Percentiles rank a stretch among this genome's conserved stretches.
Evolutionary conservation across 179 eudicot species (phyloP).

Genomic region (Beta macrorhiza): DNA sequence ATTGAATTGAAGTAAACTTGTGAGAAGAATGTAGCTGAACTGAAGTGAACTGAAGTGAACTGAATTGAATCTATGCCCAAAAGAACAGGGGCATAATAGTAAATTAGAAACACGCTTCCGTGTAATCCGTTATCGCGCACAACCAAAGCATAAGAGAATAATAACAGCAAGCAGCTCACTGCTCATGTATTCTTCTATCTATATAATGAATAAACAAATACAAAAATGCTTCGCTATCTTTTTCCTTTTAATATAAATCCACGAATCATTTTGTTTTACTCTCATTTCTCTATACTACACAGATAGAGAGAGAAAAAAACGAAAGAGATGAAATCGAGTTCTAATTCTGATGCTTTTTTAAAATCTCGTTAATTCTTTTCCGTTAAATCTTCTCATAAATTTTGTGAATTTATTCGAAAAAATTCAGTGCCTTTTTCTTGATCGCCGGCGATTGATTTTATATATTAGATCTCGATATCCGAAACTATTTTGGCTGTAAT

Average conservation of each 20-base stretch:
- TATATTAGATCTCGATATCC: slow-evolving; percentile 16
- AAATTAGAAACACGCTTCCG: neutral
- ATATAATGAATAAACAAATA: neutral
- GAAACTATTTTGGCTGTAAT: neutral
- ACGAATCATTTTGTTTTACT: slow-evolving; percentile 30
- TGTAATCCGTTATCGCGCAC: slow-evolving; percentile 29
- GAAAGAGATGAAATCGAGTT: neutral
- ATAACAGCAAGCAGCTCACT: slow-evolving; percentile 4
- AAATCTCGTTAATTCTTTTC: neutral
- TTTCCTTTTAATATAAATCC: slow-evolving; percentile 20
- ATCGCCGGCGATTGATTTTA: slow-evolving; percentile 1
- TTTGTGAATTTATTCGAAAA: neutral
- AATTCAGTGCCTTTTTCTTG: neutral
- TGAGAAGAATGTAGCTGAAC: too few species aligned
- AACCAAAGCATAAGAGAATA: slow-evolving; percentile 6
- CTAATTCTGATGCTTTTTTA: neutral
- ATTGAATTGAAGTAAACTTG: too few species aligned
- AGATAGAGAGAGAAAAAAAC: slow-evolving; percentile 29
- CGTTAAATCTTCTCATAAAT: neutral
- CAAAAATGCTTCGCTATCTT: neutral
- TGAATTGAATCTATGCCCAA: too few species aligned
- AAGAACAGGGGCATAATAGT: neutral
- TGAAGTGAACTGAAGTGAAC: too few species aligned
- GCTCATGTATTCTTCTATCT: neutral
- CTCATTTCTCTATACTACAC: slow-evolving; percentile 15